These are phyloP conservation scores for Glebionis coronaria DNA, from an alignment of 129 eudicot species.

Conservation along the genomic window DNA sequence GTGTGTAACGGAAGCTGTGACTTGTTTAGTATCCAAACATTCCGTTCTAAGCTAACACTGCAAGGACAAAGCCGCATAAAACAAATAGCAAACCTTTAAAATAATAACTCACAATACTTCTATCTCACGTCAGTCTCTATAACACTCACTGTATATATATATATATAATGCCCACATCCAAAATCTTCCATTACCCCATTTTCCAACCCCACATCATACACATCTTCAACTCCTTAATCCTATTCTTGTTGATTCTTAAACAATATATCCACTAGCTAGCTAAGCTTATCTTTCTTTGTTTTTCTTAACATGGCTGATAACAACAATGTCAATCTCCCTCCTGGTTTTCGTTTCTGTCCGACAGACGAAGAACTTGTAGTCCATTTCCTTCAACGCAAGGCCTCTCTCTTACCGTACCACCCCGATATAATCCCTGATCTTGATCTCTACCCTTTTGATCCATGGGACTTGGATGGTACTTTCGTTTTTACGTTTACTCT, in stretches of 20 bases:
- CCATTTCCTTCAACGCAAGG: slow-evolving; percentile 88
- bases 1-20: slow-evolving; percentile 40
- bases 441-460: slow-evolving; percentile 80
- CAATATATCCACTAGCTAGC: background rate
- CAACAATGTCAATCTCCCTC: slow-evolving; percentile 68
- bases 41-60: slow-evolving; percentile 28
- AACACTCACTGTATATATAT: slow-evolving; percentile 42
- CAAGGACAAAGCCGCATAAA: slow-evolving; percentile 28
- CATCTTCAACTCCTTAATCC: slow-evolving; percentile 24
- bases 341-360: slow-evolving; percentile 86
- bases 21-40: slow-evolving; percentile 49
- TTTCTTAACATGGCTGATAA: slow-evolving; percentile 36
- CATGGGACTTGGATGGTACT: slow-evolving; percentile 89
- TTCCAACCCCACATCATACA: slow-evolving; percentile 32
- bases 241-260: slow-evolving; percentile 7
- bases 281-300: slow-evolving; percentile 6
- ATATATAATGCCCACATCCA: slow-evolving; percentile 41
- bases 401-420: slow-evolving; percentile 72
- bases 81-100: slow-evolving; percentile 25
- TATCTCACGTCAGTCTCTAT: slow-evolving; percentile 51
- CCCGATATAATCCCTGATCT: slow-evolving; percentile 93
- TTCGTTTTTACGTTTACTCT: background rate
- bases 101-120: slow-evolving; percentile 43
- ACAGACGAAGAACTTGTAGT: slow-evolving; percentile 90
- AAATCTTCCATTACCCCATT: slow-evolving; percentile 33